Percentiles rank a stretch among this genome's conserved stretches.
These are phyloP conservation scores for Debaryomyces tyrocola DNA, from an alignment of 805 yeast species.

Conservation along the genomic window DNA sequence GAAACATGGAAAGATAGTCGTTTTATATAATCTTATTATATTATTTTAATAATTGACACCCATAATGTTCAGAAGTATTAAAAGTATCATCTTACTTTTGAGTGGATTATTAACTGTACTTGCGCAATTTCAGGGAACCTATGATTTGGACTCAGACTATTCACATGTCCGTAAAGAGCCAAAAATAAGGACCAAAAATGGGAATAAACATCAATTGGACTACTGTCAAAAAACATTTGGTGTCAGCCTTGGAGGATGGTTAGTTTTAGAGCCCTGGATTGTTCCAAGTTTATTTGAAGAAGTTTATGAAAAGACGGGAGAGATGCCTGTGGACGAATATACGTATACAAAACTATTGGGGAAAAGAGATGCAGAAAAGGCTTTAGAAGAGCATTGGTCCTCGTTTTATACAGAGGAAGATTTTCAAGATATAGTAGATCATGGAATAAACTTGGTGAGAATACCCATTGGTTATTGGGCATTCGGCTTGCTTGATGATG, in stretches of 20 bases:
- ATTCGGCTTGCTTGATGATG: slow-evolving; percentile 46
- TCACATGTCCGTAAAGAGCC: background rate
- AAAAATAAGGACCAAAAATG: background rate
- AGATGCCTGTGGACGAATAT: slow-evolving; percentile 62
- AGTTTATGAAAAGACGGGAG: slow-evolving; percentile 20
- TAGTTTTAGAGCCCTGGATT: slow-evolving; percentile 68
- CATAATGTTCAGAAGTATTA: background rate
- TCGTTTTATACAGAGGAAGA: slow-evolving; percentile 61
- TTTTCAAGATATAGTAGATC: slow-evolving; percentile 47
- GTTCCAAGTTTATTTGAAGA: slow-evolving; percentile 60
- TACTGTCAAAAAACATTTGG: slow-evolving; percentile 13
- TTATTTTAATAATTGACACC: too few species aligned
- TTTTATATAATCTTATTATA: too few species aligned
- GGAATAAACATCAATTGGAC: background rate
- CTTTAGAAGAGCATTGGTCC: slow-evolving; percentile 56
- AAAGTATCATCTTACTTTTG: background rate
- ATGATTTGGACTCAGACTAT: background rate
- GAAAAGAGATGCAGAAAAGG: slow-evolving; percentile 35
- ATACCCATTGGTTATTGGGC: slow-evolving; percentile 88
- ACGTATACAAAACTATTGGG: slow-evolving; percentile 52
- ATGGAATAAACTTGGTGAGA: slow-evolving; percentile 67
- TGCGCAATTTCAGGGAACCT: background rate
- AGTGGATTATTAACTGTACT: background rate
- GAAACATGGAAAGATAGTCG: background rate
- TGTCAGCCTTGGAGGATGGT: slow-evolving; percentile 63